These are phyloP conservation scores for Xylaria digitata DNA, from an alignment of 2,329 filamentous ascomycete species.

Conservation along the genomic window DNA sequence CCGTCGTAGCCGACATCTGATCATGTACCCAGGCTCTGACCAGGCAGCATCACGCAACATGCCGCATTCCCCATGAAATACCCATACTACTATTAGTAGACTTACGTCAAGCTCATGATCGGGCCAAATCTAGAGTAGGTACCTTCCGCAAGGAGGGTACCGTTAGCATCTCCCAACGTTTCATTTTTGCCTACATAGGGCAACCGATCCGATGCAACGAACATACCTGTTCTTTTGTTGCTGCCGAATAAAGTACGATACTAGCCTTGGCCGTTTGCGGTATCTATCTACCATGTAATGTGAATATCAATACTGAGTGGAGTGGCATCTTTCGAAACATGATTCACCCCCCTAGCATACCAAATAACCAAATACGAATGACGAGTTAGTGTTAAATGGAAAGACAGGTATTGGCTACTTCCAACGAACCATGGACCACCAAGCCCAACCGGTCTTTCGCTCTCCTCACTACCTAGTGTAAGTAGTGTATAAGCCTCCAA, in stretches of 20 bases:
- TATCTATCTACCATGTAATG: not conserved
- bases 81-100: constrained; percentile 6
- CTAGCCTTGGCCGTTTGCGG: constrained; percentile 9
- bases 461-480: no score
- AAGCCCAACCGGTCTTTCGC: not conserved
- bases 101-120: constrained; percentile 24
- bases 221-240: not conserved
- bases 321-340: constrained; percentile 24
- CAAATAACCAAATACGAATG: constrained; percentile 13
- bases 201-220: constrained; percentile 10
- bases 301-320: not conserved
- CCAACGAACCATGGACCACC: constrained; percentile 14
- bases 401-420: not conserved
- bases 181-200: constrained; percentile 12
- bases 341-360: constrained; percentile 18
- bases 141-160: constrained; percentile 2
- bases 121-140: constrained; percentile 7
- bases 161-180: constrained; percentile 20
- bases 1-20: constrained; percentile 16
- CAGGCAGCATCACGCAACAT: constrained; percentile 19
- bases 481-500: constrained; percentile 1
- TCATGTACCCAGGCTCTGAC: constrained; percentile 24
- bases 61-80: constrained; percentile 6
- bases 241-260: constrained; percentile 13
- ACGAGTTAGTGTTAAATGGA: not conserved